These are phyloP conservation scores for Knoxia roxburghii DNA, from an alignment of 257 asterid genomes.

Conservation along the genomic window DNA sequence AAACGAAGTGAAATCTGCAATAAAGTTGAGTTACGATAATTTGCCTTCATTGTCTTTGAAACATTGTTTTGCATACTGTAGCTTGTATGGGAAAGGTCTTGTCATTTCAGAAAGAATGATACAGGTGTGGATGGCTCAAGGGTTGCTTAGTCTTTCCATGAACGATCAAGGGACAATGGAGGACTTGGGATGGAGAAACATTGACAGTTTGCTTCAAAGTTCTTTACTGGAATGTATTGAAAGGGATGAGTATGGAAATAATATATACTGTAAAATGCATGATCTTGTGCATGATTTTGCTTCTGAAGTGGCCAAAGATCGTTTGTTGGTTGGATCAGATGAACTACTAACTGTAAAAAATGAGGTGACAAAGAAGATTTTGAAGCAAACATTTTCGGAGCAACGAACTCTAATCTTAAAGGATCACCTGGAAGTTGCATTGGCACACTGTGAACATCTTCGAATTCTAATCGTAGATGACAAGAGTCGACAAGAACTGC, in stretches of 20 bases:
- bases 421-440: too few relatives aligned
- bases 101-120: constrained; percentile 20
- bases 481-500: not conserved
- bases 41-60: constrained; percentile 18
- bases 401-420: too few relatives aligned
- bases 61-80: constrained; percentile 22
- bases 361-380: not conserved
- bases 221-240: constrained; percentile 18
- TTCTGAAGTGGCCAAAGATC: too few relatives aligned
- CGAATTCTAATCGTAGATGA: constrained; percentile 5
- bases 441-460: constrained; percentile 5
- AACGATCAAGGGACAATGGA: not conserved
- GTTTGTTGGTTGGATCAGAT: too few relatives aligned
- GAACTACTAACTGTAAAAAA: too few relatives aligned
- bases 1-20: not conserved
- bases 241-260: not conserved
- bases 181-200: not conserved
- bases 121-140: constrained; percentile 33
- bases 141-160: not conserved
- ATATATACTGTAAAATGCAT: constrained; percentile 19
- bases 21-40: constrained; percentile 18
- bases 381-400: not conserved
- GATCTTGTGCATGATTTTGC: constrained; percentile 33
- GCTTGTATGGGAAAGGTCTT: constrained; percentile 22
- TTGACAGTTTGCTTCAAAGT: constrained; percentile 8